phyloP scores from a whole-genome alignment of 176 grass and related monocot species.

The Saccharum officinarum region DNA sequence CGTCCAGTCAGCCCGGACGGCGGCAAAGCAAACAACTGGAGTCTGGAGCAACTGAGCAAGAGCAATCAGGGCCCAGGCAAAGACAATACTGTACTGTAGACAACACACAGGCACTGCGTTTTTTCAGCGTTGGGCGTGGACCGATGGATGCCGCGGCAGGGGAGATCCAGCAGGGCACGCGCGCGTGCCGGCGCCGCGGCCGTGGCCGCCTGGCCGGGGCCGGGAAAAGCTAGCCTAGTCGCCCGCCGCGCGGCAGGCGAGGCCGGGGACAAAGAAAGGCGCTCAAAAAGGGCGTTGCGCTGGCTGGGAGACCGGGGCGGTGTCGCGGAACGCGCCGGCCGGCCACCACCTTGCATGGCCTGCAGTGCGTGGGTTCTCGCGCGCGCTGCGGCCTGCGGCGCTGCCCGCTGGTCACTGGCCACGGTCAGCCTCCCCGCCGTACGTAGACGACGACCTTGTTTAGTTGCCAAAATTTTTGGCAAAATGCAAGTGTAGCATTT shows the following conservation, averaged over 20 bases:
- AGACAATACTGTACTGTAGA: too few relatives aligned
- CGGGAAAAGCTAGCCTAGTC: not conserved
- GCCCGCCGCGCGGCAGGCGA: not conserved
- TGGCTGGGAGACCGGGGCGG: conserved; percentile 29
- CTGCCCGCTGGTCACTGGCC: not conserved
- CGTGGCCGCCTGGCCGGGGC: not conserved
- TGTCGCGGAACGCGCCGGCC: conserved; percentile 19
- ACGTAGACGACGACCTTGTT: not conserved
- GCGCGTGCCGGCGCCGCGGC: not conserved
- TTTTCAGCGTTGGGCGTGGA: not conserved
- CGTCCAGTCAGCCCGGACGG: too few relatives aligned
- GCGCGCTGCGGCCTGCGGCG: not conserved
- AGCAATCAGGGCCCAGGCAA: too few relatives aligned
- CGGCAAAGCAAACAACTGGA: too few relatives aligned
- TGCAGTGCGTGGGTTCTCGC: too few relatives aligned
- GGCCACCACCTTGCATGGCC: not conserved
- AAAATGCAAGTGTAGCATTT: too few relatives aligned
- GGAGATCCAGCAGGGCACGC: not conserved
- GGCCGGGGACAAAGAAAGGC: not conserved
- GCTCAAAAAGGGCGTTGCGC: conserved; percentile 14
- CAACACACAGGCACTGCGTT: not conserved
- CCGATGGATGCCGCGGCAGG: not conserved
- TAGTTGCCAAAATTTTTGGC: too few relatives aligned
- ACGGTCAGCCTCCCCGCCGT: not conserved
- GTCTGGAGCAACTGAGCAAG: too few relatives aligned